Evolutionary conservation across 2,329 filamentous ascomycete genomes (phyloP), one percentile per base, ranked within the genome.

Genomic region (Fusarium clavum): DNA sequence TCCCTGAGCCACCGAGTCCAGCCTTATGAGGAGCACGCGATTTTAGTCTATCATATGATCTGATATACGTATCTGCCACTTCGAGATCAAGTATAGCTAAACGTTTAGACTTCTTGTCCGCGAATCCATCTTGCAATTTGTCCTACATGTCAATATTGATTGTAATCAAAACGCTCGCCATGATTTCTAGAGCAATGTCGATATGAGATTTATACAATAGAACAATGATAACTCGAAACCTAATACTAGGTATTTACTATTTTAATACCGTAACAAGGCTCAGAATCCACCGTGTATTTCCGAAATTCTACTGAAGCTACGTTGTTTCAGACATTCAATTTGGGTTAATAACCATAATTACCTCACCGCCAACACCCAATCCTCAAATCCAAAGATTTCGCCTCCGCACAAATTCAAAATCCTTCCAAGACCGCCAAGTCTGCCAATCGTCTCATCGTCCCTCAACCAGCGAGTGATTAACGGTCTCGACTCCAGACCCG

Each of bases 401-500:
- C 34, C 20, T 52, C 13, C 14, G 12, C 24, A 16, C 12, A 12
- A 52, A 10, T 18, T 22, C 32, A 12, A 22, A 18, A 51, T 24
- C 32, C 11, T 14, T 18, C 32, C 32, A 41, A 25, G 13, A 6
- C 38, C 40, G 32, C 34, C 49, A 52, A 52, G 32, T 52, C 27
- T 41, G 5, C 49, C 32, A 25, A 41, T 13, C 9, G 49, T 38
- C 3, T 38, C 24, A 34, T 10, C 13, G 12, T 40, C 24, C 34
- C 10, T 38, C 18, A 38, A n/a, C 10, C 9, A n/a, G n/a, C 49
- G 18, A 64, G 38, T 63, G 11, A 38, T 38, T 5, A 20, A 14
- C 22, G 22, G 38, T 25, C 57, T 40, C 30, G 53, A 58, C 44
- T 22, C n/a, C 13, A 2, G 57, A 48, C 57, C 57, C 57, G 52